These are phyloP conservation scores for Lasiodiplodia gonubiensis DNA, from an alignment of 2,329 filamentous ascomycete species.

Conservation along the genomic window DNA sequence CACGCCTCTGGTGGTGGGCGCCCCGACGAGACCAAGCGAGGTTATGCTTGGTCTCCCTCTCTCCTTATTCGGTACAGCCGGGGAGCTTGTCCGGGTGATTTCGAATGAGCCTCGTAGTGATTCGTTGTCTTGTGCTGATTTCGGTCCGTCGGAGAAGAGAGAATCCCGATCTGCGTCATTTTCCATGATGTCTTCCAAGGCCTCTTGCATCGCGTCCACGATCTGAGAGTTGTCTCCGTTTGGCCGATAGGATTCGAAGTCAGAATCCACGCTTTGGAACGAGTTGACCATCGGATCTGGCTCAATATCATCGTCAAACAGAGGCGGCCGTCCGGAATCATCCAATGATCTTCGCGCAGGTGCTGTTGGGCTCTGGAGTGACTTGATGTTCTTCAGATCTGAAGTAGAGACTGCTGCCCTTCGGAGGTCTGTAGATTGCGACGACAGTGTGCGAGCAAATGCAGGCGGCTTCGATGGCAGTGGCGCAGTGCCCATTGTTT, in stretches of 20 bases:
- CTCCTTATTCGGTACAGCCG: conserved; percentile 50
- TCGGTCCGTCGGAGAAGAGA: conserved; percentile 64
- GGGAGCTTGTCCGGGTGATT: conserved; percentile 51
- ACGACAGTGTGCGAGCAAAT: conserved; percentile 56
- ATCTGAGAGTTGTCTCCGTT: conserved; percentile 74
- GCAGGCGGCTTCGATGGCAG: conserved; percentile 42
- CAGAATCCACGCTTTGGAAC: conserved; percentile 78
- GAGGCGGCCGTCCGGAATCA: conserved; percentile 59
- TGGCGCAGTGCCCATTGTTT: conserved; percentile 8
- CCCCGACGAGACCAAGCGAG: conserved; percentile 87
- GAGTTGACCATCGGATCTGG: conserved; percentile 78
- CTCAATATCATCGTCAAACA: conserved; percentile 84
- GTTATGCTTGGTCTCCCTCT: conserved; percentile 81
- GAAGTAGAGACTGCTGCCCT: conserved; percentile 66
- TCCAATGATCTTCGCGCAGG: conserved; percentile 73
- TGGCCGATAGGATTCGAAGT: conserved; percentile 56
- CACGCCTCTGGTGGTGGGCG: conserved; percentile 85
- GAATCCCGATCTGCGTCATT: conserved; percentile 71
- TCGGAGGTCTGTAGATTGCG: conserved; percentile 58
- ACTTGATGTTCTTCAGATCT: conserved; percentile 60
- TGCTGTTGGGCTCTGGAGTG: conserved; percentile 51
- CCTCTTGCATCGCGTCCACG: conserved; percentile 90
- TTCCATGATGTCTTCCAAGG: conserved; percentile 90
- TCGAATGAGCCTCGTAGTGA: conserved; percentile 70
- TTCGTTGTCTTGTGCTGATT: conserved; percentile 63